Evolutionary conservation across 202 grass and related monocot species (phyloP).

Genomic region (Panicum virgatum): DNA sequence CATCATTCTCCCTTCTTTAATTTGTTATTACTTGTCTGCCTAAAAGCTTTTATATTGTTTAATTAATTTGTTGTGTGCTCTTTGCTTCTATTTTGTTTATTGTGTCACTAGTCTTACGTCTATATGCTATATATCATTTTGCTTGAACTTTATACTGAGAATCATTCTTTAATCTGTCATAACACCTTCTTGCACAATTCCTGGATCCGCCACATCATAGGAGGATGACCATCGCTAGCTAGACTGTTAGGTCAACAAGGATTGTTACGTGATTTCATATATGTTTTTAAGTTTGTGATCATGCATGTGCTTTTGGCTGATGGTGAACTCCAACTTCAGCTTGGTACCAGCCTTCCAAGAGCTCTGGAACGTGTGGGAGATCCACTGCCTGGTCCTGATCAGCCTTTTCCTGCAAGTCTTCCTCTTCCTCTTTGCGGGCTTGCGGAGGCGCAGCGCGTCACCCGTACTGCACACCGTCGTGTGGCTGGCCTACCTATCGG

Average conservation of each 20-base stretch:
- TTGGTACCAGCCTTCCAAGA: neutral
- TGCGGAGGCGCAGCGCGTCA: neutral
- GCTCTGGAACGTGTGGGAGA: neutral
- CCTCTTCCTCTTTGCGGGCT: neutral
- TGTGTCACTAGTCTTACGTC: no score
- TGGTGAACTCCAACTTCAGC: neutral
- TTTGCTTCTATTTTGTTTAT: no score
- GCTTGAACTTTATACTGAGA: no score
- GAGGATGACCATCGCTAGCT: no score
- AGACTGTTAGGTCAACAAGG: neutral
- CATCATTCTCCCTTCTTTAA: no score
- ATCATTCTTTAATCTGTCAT: no score
- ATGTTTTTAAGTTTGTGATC: neutral
- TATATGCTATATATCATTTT: no score
- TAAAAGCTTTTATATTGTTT: no score
- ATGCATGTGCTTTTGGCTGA: neutral
- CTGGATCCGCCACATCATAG: no score
- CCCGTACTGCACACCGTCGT: neutral
- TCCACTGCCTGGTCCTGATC: neutral
- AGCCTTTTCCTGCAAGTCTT: constrained; percentile 1
- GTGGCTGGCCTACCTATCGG: constrained; percentile 4
- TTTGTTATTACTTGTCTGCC: no score
- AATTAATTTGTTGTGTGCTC: no score
- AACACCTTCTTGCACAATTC: no score
- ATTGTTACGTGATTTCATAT: neutral